phyloP scores from a whole-genome alignment of 495 filamentous ascomycete genomes.

The Coniosporium apollinis region DNA sequence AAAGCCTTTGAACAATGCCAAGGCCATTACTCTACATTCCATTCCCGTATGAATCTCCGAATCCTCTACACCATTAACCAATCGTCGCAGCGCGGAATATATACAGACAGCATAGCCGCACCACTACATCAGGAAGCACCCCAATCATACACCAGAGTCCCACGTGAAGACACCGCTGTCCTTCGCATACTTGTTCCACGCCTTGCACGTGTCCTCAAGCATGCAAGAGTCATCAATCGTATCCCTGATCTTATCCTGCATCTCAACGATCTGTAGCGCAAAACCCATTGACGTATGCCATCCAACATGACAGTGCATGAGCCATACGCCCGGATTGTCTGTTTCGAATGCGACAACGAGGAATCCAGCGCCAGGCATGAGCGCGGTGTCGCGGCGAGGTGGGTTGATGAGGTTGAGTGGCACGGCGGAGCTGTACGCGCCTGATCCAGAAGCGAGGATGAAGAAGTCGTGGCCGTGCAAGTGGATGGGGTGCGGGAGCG shows the following conservation, averaged over 20 bases:
- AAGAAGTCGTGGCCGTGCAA: slow-evolving; percentile 21
- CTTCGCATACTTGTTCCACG: slow-evolving; percentile 9
- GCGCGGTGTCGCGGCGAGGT: slow-evolving; percentile 17
- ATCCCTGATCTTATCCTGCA: slow-evolving; percentile 10
- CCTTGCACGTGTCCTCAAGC: slow-evolving; percentile 10
- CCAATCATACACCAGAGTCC: slow-evolving; percentile 10
- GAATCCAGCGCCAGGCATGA: slow-evolving; percentile 13
- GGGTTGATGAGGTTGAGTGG: slow-evolving; percentile 15
- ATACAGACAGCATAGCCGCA: no score
- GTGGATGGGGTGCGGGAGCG: slow-evolving; percentile 19
- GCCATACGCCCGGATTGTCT: slow-evolving; percentile 21
- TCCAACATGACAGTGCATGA: slow-evolving; percentile 21
- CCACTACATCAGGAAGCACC: no score
- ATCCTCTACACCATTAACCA: no score
- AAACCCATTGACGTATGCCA: slow-evolving; percentile 14
- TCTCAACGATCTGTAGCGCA: slow-evolving; percentile 23
- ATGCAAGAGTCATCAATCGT: slow-evolving; percentile 8
- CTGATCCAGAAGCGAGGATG: slow-evolving; percentile 12
- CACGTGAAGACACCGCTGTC: not conserved
- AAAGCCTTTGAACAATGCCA: no score
- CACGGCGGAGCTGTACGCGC: slow-evolving; percentile 5
- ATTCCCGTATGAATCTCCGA: no score
- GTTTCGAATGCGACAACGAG: slow-evolving; percentile 17
- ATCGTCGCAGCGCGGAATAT: no score
- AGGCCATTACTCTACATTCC: no score